A percentile compares a stretch with the other conserved stretches of the same genome.
Evolutionary conservation across 352 stramenopile species (phyloP).

Genomic region (Phytopythium kandeliae): DNA sequence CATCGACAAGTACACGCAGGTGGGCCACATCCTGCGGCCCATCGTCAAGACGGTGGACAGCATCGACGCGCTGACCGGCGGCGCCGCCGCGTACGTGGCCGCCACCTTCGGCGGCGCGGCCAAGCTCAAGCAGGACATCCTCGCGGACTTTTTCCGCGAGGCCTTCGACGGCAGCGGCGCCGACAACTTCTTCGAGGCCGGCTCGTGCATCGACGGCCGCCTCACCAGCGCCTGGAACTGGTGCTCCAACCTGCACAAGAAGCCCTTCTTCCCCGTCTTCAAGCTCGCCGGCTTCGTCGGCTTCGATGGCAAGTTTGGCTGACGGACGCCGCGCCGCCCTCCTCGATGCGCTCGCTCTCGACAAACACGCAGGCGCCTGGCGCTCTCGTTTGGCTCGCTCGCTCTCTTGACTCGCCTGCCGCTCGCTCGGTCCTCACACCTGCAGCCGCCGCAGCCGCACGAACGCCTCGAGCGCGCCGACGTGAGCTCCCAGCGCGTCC

Average conservation of each 20-base stretch:
- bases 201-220: conserved; percentile 94
- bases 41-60: conserved; percentile 84
- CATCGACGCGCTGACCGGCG: conserved; percentile 49
- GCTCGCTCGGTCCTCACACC: conserved; percentile 15
- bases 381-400: no score
- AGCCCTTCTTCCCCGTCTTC: conserved; percentile 95
- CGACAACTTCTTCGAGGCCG: conserved; percentile 95
- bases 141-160: conserved; percentile 95
- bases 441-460: conserved; percentile 49
- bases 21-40: conserved; percentile 82
- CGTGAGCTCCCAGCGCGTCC: conserved; percentile 64
- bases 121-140: conserved; percentile 86
- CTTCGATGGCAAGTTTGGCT: conserved; percentile 96
- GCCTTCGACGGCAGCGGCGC: conserved; percentile 94
- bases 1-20: conserved; percentile 98
- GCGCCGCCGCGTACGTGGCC: conserved; percentile 52
- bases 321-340: no score
- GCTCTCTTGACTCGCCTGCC: no score
- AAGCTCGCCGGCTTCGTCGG: conserved; percentile 95
- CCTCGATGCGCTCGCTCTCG: no score
- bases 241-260: conserved; percentile 93
- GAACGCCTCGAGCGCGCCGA: conserved; percentile 49
- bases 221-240: conserved; percentile 98
- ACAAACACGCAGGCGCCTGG: no score
- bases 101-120: conserved; percentile 82